A percentile compares a stretch with the other conserved stretches of the same genome.
phyloP scores from a whole-genome alignment of 164 flowering plant species.

The Magnolia kwangsiensis region DNA sequence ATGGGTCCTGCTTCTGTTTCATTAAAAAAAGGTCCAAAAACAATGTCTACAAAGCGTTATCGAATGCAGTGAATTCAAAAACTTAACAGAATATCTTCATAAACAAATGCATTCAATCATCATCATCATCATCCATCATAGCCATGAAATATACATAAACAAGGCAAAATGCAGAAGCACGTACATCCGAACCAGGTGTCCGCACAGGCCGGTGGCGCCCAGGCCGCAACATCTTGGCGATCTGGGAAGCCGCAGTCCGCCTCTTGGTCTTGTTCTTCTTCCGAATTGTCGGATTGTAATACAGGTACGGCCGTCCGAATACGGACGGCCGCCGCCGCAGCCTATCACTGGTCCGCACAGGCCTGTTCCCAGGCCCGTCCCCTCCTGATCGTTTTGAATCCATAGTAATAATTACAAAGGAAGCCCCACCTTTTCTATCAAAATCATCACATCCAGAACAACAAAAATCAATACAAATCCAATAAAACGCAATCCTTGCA shows the following conservation, averaged over 20 bases:
- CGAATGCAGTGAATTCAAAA: too few relatives aligned
- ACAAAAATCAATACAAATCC: not conserved
- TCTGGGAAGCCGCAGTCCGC: constrained; percentile 73
- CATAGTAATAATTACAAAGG: constrained; percentile 24
- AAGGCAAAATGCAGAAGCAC: constrained; percentile 14
- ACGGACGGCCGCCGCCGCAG: constrained; percentile 50
- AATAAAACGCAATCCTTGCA: not conserved
- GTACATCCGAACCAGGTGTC: constrained; percentile 32
- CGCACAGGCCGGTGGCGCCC: constrained; percentile 35
- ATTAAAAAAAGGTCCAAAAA: too few relatives aligned
- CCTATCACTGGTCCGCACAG: constrained; percentile 69
- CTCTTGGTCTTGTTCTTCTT: constrained; percentile 57
- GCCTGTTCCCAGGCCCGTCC: constrained; percentile 43
- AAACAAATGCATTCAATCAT: not conserved
- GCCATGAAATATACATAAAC: not conserved
- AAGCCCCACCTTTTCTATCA: not conserved
- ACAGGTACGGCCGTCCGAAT: constrained; percentile 40
- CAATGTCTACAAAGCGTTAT: too few relatives aligned
- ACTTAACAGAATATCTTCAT: too few relatives aligned
- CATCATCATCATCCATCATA: not conserved
- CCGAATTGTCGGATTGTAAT: constrained; percentile 39
- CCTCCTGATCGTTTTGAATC: constrained; percentile 51
- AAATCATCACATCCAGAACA: not conserved
- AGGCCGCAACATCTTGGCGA: constrained; percentile 65
- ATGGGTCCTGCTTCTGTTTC: too few relatives aligned